Conservation (phyloP, 371 early-diverging fungal genomes). For the Cokeromyces recurvatus region DNA sequence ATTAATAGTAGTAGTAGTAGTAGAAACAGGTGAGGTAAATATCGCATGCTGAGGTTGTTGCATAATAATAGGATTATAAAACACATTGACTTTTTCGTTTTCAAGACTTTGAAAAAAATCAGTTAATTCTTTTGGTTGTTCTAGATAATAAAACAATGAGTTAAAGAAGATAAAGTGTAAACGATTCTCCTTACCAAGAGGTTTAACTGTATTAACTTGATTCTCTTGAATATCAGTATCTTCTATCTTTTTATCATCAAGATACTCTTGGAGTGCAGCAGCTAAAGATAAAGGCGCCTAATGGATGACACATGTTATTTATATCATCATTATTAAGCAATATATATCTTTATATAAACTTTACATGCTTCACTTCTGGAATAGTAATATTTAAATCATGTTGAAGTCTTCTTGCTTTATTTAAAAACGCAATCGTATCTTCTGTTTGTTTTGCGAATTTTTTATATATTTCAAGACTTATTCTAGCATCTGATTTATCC, state of each 20-base stretch:
- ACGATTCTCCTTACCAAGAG: too few species aligned
- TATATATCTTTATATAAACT: too few species aligned
- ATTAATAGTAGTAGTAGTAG: neutral
- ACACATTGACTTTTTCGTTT: constrained; percentile 48
- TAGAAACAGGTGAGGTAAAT: neutral
- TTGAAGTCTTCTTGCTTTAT: constrained; percentile 71
- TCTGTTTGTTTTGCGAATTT: constrained; percentile 82
- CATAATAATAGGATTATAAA: constrained; percentile 29
- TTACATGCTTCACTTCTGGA: constrained; percentile 82
- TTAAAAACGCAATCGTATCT: constrained; percentile 73
- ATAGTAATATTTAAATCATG: constrained; percentile 70
- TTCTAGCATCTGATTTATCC: constrained; percentile 71
- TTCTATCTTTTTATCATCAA: constrained; percentile 25
- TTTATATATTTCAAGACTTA: constrained; percentile 87
- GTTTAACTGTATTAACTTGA: neutral
- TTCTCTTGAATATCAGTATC: neutral
- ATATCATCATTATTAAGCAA: neutral
- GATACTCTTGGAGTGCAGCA: constrained; percentile 82
- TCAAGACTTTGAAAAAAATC: constrained; percentile 76
- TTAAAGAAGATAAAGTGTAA: too few species aligned
- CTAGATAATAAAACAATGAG: too few species aligned
- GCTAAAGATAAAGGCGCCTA: constrained; percentile 56
- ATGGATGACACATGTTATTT: neutral
- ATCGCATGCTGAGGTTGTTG: constrained; percentile 5
- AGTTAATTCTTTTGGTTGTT: constrained; percentile 50